Base-by-base conservation (phyloP, 2,329 filamentous ascomycete species). In the Calonectria multiphialidica region DNA sequence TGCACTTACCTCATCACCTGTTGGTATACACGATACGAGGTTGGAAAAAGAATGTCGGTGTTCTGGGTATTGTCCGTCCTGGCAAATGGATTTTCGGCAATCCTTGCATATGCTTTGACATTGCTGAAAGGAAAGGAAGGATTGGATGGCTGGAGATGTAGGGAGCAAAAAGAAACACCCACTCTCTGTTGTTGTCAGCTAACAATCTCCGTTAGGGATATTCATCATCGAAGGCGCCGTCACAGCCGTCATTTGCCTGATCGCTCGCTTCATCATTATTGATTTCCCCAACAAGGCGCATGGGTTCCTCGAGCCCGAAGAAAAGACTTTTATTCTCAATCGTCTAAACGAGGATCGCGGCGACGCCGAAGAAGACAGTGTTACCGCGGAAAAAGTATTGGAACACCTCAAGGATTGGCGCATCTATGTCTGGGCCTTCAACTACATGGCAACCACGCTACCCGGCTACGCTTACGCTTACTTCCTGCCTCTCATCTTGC, bases 151-250 rank as follows among this genome's bases (percentile, higher is more conserved):
- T 71, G 69, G 69, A 68, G 64, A 63, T 68, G 68, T 68, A 65
- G 23, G 65, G 10, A n/a, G 4, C 21, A 66, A 8, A 30, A 2
- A 16, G n/a, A n/a, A n/a, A n/a, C n/a, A n/a, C n/a, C n/a, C n/a
- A 9, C 0, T 15, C 18, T 21, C 16, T 6, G 8, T 50, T 16
- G 15, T 35, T n/a, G 7, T 23, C 16, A 0, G 10, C 47, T 57
- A 4, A 57, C n/a, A 1, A 5, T 5, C 40, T 45, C 33, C 25
- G n/a, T 10, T 7, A 69, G 70, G 71, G 71, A 70, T 72, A 5
- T 72, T 70, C n/a, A 70, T 72, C 21, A 63, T 72, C 10, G 71
- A 72, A 44, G 71, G 67, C 7, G 63, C 62, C 21, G 66, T 70
- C 42, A 72, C 71, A 2, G 45, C 47, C 2, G 66, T 21, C n/a